Evolutionary conservation across 2,329 filamentous ascomycete species (phyloP), one percentile per base, ranked within the genome.

Genomic region (Cephalotrichum gorgonifer): DNA sequence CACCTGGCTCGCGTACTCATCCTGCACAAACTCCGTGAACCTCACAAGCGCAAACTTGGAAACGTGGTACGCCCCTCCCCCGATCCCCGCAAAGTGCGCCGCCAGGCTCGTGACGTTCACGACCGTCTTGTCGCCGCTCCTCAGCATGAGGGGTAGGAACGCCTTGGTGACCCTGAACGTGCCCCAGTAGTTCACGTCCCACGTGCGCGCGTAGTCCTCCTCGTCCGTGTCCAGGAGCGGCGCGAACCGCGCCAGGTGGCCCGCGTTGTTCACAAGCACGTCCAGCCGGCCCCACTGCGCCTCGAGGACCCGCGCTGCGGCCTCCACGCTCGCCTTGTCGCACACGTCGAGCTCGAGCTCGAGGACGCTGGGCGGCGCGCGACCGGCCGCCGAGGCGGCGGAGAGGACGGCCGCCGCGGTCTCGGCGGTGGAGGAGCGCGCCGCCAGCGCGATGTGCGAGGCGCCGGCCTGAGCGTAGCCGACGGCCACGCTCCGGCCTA

Each of bases 391-490:
- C 2, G 53, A 52, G 2, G 65, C 65, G 2, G 64, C 67, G 9
- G 60, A 54, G 9, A 62, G 60, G 3, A 72, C 67, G 6, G 57
- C 60, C 2, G 55, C 51, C 56, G 54, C 50, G 0, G 72, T 57
- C 1, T 22, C 27, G 6, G 63, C 60, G 5, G 62, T 62, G n/a
- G 62, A 55, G 3, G 71, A 75, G 22, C 79, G 72, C 1, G 76
- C 78, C 6, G 64, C 70, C 20, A 83, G 63, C 15, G 71, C 72
- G 50, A 84, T 76, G 26, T 62, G 59, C 0, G 70, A 66, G 27
- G 71, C 73, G 4, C 74, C 73, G 4, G 78, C 76, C 54, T 64
- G 64, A 20, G 77, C 78, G 55, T 72, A 83, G 9, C 74, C 71
- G n/a, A 75, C 56, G 1, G 76, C 77, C 3, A 71, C 75, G 14